These are phyloP conservation scores for Imleria badia DNA, from an alignment of 768 basidiomycete genomes.

Conservation along the genomic window DNA sequence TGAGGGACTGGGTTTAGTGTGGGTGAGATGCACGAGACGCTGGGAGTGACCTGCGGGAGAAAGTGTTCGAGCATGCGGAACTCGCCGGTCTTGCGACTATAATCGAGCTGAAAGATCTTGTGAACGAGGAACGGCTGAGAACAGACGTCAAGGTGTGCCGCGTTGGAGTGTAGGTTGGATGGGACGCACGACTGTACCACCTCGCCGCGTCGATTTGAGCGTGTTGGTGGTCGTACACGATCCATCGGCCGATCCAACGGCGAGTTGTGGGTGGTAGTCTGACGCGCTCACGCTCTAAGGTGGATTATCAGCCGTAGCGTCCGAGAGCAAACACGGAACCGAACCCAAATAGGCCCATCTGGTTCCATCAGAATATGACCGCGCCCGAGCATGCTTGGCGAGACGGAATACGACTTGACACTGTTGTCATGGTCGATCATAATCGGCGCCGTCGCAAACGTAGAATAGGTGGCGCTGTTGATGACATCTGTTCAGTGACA, in stretches of 20 bases:
- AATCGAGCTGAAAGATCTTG: constrained; percentile 85
- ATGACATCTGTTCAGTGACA: constrained; percentile 56
- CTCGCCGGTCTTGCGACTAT: constrained; percentile 69
- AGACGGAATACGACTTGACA: constrained; percentile 71
- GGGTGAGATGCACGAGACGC: neutral
- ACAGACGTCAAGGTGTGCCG: neutral
- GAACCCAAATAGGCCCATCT: constrained; percentile 85
- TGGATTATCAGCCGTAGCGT: neutral
- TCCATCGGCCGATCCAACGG: constrained; percentile 83
- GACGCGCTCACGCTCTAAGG: constrained; percentile 68
- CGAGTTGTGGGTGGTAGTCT: constrained; percentile 85
- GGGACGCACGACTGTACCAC: constrained; percentile 64
- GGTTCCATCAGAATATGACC: constrained; percentile 74
- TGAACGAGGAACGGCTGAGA: constrained; percentile 72
- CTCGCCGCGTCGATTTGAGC: constrained; percentile 63
- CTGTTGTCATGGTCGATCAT: constrained; percentile 84
- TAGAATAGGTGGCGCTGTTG: constrained; percentile 63
- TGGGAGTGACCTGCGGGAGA: constrained; percentile 58
- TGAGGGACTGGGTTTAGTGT: constrained; percentile 18
- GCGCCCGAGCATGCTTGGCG: constrained; percentile 70
- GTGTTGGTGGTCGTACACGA: constrained; percentile 72
- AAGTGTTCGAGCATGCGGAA: constrained; percentile 90
- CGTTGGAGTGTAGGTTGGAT: neutral
- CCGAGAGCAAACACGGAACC: constrained; percentile 20
- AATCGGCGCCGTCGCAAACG: constrained; percentile 66